Conservation (phyloP, 2,329 filamentous ascomycete genomes). For the Ceratocystis destructans region DNA sequence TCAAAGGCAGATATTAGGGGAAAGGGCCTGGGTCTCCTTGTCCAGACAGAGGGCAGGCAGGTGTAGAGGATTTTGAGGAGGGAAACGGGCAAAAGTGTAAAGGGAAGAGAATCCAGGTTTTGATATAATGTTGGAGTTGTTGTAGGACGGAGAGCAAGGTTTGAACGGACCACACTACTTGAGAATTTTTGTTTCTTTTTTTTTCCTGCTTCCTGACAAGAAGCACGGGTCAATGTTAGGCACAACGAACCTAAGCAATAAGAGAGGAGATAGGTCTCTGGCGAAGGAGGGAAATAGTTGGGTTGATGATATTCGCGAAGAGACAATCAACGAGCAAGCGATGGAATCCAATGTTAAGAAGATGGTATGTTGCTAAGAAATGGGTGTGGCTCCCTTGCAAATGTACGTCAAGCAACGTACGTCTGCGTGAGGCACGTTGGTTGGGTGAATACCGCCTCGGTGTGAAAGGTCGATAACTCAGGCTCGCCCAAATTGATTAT, state of each 20-base stretch:
- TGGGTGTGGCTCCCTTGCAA: background rate
- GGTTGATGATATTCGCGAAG: background rate
- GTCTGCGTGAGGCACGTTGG: background rate
- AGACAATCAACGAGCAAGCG: background rate
- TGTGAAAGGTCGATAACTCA: background rate
- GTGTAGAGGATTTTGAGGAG: background rate
- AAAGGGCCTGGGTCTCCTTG: constrained; percentile 7
- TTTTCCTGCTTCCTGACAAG: background rate
- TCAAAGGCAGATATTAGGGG: constrained; percentile 6
- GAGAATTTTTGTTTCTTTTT: constrained; percentile 2
- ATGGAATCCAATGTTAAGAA: background rate
- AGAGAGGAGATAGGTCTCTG: background rate
- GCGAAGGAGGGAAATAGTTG: background rate
- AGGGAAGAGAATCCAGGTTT: background rate
- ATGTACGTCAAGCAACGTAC: background rate
- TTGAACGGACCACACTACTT: background rate
- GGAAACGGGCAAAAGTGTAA: background rate
- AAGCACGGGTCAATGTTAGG: constrained; percentile 4
- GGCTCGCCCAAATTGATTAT: background rate
- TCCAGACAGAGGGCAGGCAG: background rate
- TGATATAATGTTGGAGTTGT: background rate
- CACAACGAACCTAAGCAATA: background rate
- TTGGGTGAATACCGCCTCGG: background rate
- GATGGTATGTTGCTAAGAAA: background rate
- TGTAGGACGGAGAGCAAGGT: constrained; percentile 5